These are phyloP conservation scores for Tetrahymena borealis DNA, from an alignment of 73 alveolate species.

Conservation along the genomic window DNA sequence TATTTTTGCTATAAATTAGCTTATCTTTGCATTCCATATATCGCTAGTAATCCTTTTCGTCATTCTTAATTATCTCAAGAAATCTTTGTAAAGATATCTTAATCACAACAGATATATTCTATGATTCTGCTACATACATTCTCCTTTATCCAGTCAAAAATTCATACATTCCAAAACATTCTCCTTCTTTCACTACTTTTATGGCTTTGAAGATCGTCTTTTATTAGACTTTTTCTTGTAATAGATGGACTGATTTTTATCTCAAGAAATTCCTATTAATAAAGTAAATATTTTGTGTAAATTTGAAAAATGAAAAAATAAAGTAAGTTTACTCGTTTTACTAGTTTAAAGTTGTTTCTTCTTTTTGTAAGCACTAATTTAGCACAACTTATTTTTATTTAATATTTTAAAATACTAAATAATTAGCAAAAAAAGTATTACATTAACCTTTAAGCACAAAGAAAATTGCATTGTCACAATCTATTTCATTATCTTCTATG, in stretches of 20 bases:
- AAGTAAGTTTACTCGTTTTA: too few relatives aligned
- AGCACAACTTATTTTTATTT: neutral
- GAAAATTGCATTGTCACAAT: neutral
- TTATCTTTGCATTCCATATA: neutral
- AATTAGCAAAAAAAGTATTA: too few relatives aligned
- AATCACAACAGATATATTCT: neutral
- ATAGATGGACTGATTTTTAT: neutral
- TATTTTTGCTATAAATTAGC: neutral
- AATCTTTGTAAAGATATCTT: neutral
- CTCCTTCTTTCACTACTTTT: neutral
- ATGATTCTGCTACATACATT: neutral
- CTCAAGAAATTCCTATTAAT: too few relatives aligned
- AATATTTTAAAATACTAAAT: too few relatives aligned
- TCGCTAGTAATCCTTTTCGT: neutral
- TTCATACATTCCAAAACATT: neutral
- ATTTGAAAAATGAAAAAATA: too few relatives aligned
- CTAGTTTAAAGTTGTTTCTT: too few relatives aligned
- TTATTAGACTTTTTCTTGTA: neutral
- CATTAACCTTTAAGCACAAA: neutral
- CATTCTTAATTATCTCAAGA: neutral
- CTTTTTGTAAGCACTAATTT: neutral
- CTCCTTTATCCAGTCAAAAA: neutral
- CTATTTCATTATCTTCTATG: neutral
- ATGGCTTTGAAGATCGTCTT: neutral
- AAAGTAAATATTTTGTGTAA: too few relatives aligned